Percentiles rank a stretch among this genome's conserved stretches.
phyloP scores from a whole-genome alignment of 2,329 filamentous ascomycete genomes.

The Berkeleyomyces rouxiae region DNA sequence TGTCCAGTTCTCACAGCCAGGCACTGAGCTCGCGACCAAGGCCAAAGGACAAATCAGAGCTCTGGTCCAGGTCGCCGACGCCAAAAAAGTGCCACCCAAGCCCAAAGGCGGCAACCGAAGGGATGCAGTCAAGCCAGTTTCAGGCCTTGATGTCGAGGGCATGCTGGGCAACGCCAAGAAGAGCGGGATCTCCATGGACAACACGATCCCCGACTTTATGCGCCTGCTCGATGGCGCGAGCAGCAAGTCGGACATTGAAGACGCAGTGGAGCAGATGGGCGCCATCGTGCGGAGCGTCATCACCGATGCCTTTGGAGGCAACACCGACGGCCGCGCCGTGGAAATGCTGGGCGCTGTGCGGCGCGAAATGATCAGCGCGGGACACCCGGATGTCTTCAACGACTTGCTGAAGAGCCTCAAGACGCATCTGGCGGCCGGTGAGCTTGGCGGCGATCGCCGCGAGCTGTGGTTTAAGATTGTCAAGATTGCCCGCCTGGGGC shows the following conservation, averaged over 20 bases:
- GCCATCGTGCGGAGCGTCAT: constrained; percentile 53
- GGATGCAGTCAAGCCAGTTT: constrained; percentile 65
- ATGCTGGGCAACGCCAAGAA: constrained; percentile 36
- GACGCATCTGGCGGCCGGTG: constrained; percentile 47
- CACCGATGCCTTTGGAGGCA: constrained; percentile 55
- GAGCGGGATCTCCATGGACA: constrained; percentile 36
- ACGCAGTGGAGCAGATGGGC: constrained; percentile 59
- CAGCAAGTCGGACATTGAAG: constrained; percentile 43
- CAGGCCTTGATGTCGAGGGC: constrained; percentile 71
- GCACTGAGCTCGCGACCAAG: constrained; percentile 44
- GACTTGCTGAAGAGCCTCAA: constrained; percentile 56
- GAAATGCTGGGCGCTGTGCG: constrained; percentile 67
- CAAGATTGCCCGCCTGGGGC: constrained; percentile 47
- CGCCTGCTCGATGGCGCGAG: constrained; percentile 49
- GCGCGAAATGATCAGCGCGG: constrained; percentile 56
- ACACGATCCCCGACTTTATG: constrained; percentile 83
- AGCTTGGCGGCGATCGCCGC: constrained; percentile 57
- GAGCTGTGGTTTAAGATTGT: constrained; percentile 66
- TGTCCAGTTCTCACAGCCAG: constrained; percentile 55
- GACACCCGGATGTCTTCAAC: constrained; percentile 66
- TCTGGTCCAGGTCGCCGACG: constrained; percentile 52
- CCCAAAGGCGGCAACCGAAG: constrained; percentile 54
- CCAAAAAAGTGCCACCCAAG: constrained; percentile 83
- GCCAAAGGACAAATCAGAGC: constrained; percentile 41
- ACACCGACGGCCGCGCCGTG: constrained; percentile 54